Percentiles rank a stretch among this genome's conserved stretches.
Evolutionary conservation across 139 green algal genomes (phyloP).

Genomic region (Yamagishiella unicocca): DNA sequence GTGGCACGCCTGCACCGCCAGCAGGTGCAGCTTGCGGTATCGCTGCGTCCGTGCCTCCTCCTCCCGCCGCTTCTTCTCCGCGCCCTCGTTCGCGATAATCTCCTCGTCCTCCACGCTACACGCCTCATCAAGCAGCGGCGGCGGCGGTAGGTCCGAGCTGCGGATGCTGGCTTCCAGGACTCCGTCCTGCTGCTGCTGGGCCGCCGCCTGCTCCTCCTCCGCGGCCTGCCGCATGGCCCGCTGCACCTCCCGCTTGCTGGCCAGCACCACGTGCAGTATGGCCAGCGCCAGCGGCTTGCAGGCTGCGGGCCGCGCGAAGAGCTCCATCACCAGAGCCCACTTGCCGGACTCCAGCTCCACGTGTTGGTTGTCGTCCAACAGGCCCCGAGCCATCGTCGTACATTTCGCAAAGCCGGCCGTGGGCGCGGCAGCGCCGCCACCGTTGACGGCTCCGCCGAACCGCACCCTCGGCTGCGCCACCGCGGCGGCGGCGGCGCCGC

Average conservation of each 20-base stretch:
- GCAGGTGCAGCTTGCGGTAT: constrained; percentile 26
- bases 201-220: too few relatives aligned
- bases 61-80: background rate
- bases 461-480: too few relatives aligned
- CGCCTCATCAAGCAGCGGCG: too few relatives aligned
- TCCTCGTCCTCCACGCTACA: background rate
- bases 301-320: constrained; percentile 14
- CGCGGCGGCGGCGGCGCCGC: background rate
- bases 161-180: too few relatives aligned
- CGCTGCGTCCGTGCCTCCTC: background rate
- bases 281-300: constrained; percentile 36
- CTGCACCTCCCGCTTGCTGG: background rate
- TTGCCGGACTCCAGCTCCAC: constrained; percentile 1
- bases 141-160: background rate
- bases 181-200: too few relatives aligned
- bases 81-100: background rate
- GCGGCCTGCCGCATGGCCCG: too few relatives aligned
- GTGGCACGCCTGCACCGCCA: constrained; percentile 38
- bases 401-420: background rate
- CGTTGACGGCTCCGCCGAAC: too few relatives aligned
- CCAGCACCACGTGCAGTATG: constrained; percentile 9
- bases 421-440: too few relatives aligned
- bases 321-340: background rate
- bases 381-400: background rate
- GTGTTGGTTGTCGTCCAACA: background rate